Percentiles rank a stretch among this genome's conserved stretches.
Conservation (phyloP, 345 rosid genomes). For the Jatropha curcas region DNA sequence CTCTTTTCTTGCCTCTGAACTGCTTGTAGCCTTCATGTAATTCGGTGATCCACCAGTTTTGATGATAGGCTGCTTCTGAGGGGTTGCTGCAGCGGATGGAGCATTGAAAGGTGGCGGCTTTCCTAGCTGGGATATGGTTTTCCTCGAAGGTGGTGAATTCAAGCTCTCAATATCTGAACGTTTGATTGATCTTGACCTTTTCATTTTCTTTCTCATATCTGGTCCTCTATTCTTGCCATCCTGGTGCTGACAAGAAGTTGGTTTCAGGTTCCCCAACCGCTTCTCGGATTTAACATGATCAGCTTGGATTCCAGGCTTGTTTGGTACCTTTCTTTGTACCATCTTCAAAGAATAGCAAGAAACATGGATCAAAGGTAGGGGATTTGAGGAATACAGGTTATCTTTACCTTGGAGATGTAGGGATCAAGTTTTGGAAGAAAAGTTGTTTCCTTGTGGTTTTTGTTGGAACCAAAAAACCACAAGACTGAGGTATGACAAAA, state of each 20-base stretch:
- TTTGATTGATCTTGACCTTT: slow-evolving; percentile 61
- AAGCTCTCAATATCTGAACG: slow-evolving; percentile 43
- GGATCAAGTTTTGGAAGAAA: slow-evolving; percentile 24
- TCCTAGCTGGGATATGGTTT: slow-evolving; percentile 45
- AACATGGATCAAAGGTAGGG: slow-evolving; percentile 15
- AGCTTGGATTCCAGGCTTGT: slow-evolving; percentile 57
- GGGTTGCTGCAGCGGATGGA: slow-evolving; percentile 20
- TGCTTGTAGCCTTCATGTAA: slow-evolving; percentile 85
- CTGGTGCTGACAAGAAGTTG: slow-evolving; percentile 44
- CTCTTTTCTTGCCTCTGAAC: slow-evolving; percentile 82
- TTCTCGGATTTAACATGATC: slow-evolving; percentile 47
- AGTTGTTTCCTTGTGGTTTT: slow-evolving; percentile 9
- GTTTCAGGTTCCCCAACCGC: slow-evolving; percentile 44
- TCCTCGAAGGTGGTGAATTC: slow-evolving; percentile 34
- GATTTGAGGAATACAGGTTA: slow-evolving; percentile 13
- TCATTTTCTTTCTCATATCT: slow-evolving; percentile 77
- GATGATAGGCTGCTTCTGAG: slow-evolving; percentile 39
- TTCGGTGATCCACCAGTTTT: slow-evolving; percentile 54
- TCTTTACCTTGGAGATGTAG: slow-evolving; percentile 18
- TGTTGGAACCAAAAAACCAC: slow-evolving; percentile 8
- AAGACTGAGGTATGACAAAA: not conserved
- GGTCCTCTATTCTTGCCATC: slow-evolving; percentile 67
- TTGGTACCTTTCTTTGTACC: slow-evolving; percentile 72
- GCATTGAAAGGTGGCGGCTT: slow-evolving; percentile 39
- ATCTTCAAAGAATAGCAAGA: slow-evolving; percentile 49